Base-by-base conservation (phyloP, 257 asterid genomes). In the Echium plantagineum region DNA sequence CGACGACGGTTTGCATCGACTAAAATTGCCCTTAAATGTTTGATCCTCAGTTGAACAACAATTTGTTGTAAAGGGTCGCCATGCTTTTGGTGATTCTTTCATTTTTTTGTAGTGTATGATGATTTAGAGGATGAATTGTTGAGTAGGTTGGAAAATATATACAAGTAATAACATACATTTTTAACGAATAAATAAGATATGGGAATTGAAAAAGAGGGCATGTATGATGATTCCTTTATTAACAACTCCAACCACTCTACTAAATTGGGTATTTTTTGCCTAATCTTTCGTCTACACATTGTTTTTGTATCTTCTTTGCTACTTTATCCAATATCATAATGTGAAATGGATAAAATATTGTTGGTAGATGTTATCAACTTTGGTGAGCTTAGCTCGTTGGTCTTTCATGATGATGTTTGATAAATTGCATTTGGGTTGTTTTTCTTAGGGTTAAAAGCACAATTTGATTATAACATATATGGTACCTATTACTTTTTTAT, bases 171-270 rank as follows among this genome's bases (percentile, higher is more conserved):
- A 49, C 15, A 52, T 1, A 53, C 32, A 28, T 28, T n/a, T 65
- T 54, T 72, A 42, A 17, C 61, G 54, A 55, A 49, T 52, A 32
- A 13, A 21, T 56, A 68, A 58, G 60, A 38, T 38, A 28, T 20
- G 56, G n/a, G 54, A 15, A 15, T 5, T 55, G 59, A 22, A 10
- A 31, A 21, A 21, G 60, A 72, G 64, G 68, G 61, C 80, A 81
- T 76, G 85, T 79, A 81, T 76, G 85, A 73, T 58, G 32, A 66
- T 79, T 76, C 74, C 69, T 74, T 67, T 42, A 10, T 13, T 75
- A 85, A 85, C 96, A 72, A 81, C 97, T 83, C 96, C 95, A 90
- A 87, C 97, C 74, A 87, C 97, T 90, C 95, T 72, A 77, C 86
- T 78, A 77, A 75, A 62, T 72, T 63, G 64, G 74, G 81, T 66